Percentiles rank a stretch among this genome's conserved stretches.
Conservation (phyloP, 2,329 filamentous ascomycete species). For the Blumeria hordei region DNA sequence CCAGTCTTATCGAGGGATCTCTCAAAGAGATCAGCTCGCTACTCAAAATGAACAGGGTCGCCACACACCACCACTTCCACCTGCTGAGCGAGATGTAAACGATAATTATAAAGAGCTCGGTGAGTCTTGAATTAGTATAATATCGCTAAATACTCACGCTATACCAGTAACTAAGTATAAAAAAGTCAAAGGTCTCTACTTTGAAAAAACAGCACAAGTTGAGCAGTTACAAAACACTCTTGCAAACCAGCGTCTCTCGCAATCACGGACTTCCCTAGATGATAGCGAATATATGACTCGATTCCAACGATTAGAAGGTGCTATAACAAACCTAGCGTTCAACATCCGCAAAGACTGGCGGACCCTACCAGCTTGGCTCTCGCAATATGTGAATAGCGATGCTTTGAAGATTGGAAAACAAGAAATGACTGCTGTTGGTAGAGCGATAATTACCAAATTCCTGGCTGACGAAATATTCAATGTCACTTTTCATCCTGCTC, state of each 20-base stretch:
- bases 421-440: slow-evolving; percentile 90
- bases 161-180: slow-evolving; percentile 77
- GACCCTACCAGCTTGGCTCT: slow-evolving; percentile 56
- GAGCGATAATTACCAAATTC: slow-evolving; percentile 75
- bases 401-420: slow-evolving; percentile 73
- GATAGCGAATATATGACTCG: slow-evolving; percentile 81
- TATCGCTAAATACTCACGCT: slow-evolving; percentile 3
- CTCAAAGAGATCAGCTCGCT: slow-evolving; percentile 13
- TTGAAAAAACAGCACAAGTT: slow-evolving; percentile 73
- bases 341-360: slow-evolving; percentile 92
- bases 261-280: slow-evolving; percentile 81
- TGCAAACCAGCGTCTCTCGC: slow-evolving; percentile 81
- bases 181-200: slow-evolving; percentile 93
- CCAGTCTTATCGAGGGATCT: slow-evolving; percentile 13
- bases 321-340: slow-evolving; percentile 85
- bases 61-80: slow-evolving; percentile 20
- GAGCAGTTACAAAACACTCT: slow-evolving; percentile 94
- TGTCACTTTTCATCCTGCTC: slow-evolving; percentile 71
- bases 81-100: slow-evolving; percentile 11
- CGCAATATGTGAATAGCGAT: slow-evolving; percentile 58
- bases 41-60: slow-evolving; percentile 19
- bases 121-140: slow-evolving; percentile 9
- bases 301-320: slow-evolving; percentile 76
- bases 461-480: slow-evolving; percentile 79
- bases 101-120: slow-evolving; percentile 20